These are phyloP conservation scores for Metahyphopichia silvanorum DNA, from an alignment of 805 yeast genomes.

Conservation along the genomic window DNA sequence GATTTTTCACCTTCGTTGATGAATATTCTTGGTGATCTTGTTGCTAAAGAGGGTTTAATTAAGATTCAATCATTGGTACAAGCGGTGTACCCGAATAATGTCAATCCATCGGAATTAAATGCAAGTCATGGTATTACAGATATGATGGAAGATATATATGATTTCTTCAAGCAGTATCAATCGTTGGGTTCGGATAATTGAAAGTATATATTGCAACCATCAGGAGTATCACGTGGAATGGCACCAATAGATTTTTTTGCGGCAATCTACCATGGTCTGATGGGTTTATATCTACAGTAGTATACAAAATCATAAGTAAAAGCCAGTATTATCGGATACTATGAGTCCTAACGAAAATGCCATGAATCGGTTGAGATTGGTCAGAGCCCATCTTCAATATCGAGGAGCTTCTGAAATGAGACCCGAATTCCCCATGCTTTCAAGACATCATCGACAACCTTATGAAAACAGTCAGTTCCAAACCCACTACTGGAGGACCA, in stretches of 20 bases:
- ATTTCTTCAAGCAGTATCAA: constrained; percentile 43
- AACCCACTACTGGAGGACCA: too few species aligned
- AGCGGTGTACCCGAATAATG: constrained; percentile 53
- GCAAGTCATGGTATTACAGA: constrained; percentile 54
- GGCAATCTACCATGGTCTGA: too few species aligned
- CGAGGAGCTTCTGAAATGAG: constrained; percentile 3
- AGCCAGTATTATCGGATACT: too few species aligned
- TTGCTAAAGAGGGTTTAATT: constrained; percentile 73
- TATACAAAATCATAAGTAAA: too few species aligned
- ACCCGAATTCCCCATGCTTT: constrained; percentile 15
- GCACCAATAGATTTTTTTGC: too few species aligned
- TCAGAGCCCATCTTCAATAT: constrained; percentile 13
- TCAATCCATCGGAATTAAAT: constrained; percentile 14
- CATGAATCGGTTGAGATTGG: too few species aligned
- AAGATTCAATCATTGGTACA: constrained; percentile 71
- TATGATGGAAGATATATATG: constrained; percentile 51
- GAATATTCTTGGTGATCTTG: constrained; percentile 55
- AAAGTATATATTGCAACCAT: too few species aligned
- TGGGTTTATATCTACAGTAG: too few species aligned
- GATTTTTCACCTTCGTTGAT: constrained; percentile 76
- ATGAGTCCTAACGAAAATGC: too few species aligned
- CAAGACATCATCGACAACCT: too few species aligned
- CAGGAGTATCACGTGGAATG: too few species aligned
- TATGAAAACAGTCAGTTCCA: too few species aligned
- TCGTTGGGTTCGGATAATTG: constrained; percentile 43